phyloP scores from a whole-genome alignment of 345 rosid species.

The Gossypium anomalum region DNA sequence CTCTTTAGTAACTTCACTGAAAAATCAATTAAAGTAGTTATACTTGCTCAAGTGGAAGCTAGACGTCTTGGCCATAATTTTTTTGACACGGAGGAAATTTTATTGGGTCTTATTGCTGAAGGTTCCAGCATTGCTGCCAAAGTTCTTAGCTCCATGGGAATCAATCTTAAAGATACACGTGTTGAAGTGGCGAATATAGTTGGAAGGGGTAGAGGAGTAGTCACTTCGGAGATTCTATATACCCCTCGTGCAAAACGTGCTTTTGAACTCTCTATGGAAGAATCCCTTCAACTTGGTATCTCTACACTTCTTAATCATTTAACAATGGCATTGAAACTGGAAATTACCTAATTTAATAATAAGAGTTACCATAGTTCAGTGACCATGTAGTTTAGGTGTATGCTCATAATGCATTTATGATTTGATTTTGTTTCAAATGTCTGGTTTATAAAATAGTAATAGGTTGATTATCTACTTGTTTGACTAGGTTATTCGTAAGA shows the following conservation, averaged over 20 bases:
- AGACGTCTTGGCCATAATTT: conserved; percentile 80
- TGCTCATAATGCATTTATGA: neutral
- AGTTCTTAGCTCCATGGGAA: conserved; percentile 94
- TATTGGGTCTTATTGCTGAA: conserved; percentile 82
- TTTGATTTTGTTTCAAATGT: neutral
- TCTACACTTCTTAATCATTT: neutral
- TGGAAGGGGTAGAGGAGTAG: conserved; percentile 92
- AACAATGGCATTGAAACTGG: neutral
- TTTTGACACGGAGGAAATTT: conserved; percentile 86
- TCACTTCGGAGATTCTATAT: conserved; percentile 88
- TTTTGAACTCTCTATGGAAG: conserved; percentile 81
- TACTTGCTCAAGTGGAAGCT: conserved; percentile 91
- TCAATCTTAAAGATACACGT: conserved; percentile 85
- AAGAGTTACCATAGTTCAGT: neutral
- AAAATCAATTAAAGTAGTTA: conserved; percentile 84
- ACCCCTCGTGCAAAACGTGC: conserved; percentile 97
- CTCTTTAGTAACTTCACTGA: conserved; percentile 90
- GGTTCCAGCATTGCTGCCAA: conserved; percentile 94
- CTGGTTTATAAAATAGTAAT: neutral
- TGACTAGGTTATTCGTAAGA: conserved; percentile 86
- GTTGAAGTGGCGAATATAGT: conserved; percentile 90
- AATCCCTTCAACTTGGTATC: conserved; percentile 83
- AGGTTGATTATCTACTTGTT: conserved; percentile 12
- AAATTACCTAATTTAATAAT: no score
- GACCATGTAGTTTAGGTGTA: neutral